These are phyloP conservation scores for Chalciporus piperatoides DNA, from an alignment of 1,284 basidiomycete genomes.

Conservation along the genomic window DNA sequence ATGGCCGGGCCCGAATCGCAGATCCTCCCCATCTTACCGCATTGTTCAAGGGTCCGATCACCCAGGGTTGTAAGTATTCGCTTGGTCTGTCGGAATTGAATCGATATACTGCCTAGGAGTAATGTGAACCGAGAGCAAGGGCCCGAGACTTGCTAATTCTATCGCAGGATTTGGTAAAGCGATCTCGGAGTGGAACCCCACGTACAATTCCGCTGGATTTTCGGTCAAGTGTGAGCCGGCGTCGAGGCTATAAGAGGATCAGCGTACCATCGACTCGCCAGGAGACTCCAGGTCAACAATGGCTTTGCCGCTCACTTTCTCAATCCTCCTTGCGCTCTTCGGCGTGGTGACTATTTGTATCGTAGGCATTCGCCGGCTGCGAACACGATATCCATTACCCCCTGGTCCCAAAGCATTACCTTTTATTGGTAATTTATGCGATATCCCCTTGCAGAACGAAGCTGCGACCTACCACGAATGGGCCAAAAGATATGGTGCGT, in stretches of 20 bases:
- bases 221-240: no score
- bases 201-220: background rate
- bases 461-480: constrained; percentile 31
- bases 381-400: constrained; percentile 20
- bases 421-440: constrained; percentile 32
- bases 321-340: constrained; percentile 24
- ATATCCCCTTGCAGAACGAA: constrained; percentile 30
- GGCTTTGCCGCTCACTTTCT: constrained; percentile 14
- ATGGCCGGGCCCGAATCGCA: background rate
- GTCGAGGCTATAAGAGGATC: constrained; percentile 22
- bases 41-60: background rate
- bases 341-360: constrained; percentile 22
- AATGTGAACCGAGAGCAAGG: no score
- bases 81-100: background rate
- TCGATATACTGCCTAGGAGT: background rate
- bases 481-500: constrained; percentile 33
- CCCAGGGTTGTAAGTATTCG: background rate
- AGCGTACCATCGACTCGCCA: background rate
- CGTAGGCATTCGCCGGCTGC: constrained; percentile 12
- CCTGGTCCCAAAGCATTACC: constrained; percentile 34
- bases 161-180: background rate
- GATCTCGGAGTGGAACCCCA: background rate
- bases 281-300: constrained; percentile 16
- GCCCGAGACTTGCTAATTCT: no score
- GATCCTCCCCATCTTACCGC: background rate